Evolutionary conservation across 176 grass and related monocot genomes (phyloP).

Genomic region (Melocanna baccifera): DNA sequence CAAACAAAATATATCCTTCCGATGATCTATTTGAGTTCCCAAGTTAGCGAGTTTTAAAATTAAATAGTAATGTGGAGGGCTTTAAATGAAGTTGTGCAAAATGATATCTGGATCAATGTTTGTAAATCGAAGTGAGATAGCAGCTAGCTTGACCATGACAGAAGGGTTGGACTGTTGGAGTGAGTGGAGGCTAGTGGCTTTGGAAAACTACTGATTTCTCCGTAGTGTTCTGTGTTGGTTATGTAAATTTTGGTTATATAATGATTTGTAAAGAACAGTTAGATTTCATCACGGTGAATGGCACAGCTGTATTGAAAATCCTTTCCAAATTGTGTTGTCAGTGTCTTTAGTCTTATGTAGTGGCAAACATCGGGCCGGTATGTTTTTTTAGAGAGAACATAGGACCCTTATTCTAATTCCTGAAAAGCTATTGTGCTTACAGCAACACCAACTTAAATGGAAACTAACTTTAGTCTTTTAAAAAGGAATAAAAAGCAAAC

Average conservation of each 20-base stretch:
- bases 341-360: neutral
- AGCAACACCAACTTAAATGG: neutral
- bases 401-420: neutral
- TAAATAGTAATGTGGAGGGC: neutral
- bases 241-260: neutral
- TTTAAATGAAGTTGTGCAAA: neutral
- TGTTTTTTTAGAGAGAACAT: neutral
- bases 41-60: neutral
- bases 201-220: neutral
- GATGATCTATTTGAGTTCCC: neutral
- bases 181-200: neutral
- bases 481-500: constrained; percentile 12
- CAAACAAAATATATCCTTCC: neutral
- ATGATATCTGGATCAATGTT: neutral
- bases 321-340: neutral
- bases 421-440: constrained; percentile 4
- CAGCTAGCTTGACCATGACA: neutral
- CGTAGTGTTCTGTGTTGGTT: neutral
- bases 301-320: neutral
- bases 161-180: neutral
- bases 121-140: constrained; percentile 4
- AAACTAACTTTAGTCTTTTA: neutral
- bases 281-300: neutral
- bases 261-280: constrained; percentile 3
- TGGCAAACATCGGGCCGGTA: neutral